Conservation (phyloP, 2,329 filamentous ascomycete genomes). For the Aspergillus transmontanensis region DNA sequence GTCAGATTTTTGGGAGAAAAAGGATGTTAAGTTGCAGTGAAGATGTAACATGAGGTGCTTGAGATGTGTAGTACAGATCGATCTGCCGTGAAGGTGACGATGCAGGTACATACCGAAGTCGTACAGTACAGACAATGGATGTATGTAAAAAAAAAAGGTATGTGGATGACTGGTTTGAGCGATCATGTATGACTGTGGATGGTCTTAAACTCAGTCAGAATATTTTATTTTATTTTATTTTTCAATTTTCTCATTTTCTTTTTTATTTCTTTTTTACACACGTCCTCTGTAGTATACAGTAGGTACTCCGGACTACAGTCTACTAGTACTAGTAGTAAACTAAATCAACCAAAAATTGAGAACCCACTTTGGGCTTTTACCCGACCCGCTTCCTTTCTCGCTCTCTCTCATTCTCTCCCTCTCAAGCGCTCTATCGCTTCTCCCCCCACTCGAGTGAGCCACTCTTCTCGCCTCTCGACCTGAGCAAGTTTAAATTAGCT, state of each 20-base stretch:
- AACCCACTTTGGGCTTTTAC: neutral
- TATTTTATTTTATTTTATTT: too few relatives aligned
- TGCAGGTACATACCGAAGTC: neutral
- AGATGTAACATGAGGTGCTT: neutral
- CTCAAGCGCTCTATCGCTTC: constrained; percentile 10
- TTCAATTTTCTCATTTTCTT: too few relatives aligned
- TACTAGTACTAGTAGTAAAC: too few relatives aligned
- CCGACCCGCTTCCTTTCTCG: constrained; percentile 1
- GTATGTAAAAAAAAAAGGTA: too few relatives aligned
- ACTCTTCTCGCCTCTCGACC: constrained; percentile 2
- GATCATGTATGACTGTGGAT: too few relatives aligned
- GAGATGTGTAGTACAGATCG: neutral
- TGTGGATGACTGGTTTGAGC: too few relatives aligned
- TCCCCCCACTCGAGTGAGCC: neutral
- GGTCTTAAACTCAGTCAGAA: too few relatives aligned
- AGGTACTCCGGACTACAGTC: too few relatives aligned
- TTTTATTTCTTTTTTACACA: too few relatives aligned
- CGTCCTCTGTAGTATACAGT: too few relatives aligned
- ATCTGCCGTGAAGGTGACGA: neutral
- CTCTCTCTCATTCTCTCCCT: constrained; percentile 6
- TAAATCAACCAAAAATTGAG: too few relatives aligned
- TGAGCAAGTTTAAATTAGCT: constrained; percentile 2
- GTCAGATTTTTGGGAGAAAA: neutral
- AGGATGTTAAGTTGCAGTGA: neutral
- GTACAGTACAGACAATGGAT: too few relatives aligned